Base-by-base conservation (phyloP, 1,284 basidiomycete genomes). In the Rhodofomes roseus region DNA sequence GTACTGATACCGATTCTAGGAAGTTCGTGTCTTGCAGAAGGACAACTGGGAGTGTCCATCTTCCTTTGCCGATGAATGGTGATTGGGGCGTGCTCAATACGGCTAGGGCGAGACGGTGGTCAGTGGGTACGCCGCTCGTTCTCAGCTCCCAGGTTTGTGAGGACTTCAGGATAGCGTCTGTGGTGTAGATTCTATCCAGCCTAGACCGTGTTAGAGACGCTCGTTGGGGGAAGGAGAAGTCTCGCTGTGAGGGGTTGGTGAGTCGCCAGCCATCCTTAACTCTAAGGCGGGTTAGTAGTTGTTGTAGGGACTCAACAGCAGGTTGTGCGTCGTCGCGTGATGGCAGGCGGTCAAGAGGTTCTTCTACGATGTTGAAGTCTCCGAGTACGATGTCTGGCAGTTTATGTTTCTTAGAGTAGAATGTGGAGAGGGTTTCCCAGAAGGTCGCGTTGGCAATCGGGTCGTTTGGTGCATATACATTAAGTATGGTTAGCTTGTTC, bases 11-110 rank as follows among this genome's bases (percentile, higher is more conserved):
- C n/a, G n/a, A n/a, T n/a, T n/a, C n/a, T n/a, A n/a, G n/a, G n/a
- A n/a, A n/a, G n/a, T 20, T 11, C 4, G n/a, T n/a, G 41, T 43
- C 41, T 8, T 20, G 18, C n/a, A 43, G 16, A 4, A 43, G 41
- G n/a, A 20, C n/a, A 1, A 7, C 6, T 6, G 41, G 41, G 6
- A 43, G 4, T 20, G 51, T 18, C 29, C 44, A 22, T 55, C 46
- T 44, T 43, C 60, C 25, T 58, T 50, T 44, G 55, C 57, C 50
- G 51, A 63, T 39, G 29, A 34, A 27, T 8, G 54, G 54, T 2
- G 22, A 2, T 4, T 55, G 7, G 0, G n/a, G 16, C 5, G 36
- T n/a, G 2, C 9, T 27, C 2, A 55, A 11, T 4, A 4, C 5
- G 9, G 40, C 37, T 1, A 22, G 20, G n/a, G 25, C 22, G 20